Evolutionary conservation across 257 asterid genomes (phyloP).

Genomic region (Penstemon barbatus): DNA sequence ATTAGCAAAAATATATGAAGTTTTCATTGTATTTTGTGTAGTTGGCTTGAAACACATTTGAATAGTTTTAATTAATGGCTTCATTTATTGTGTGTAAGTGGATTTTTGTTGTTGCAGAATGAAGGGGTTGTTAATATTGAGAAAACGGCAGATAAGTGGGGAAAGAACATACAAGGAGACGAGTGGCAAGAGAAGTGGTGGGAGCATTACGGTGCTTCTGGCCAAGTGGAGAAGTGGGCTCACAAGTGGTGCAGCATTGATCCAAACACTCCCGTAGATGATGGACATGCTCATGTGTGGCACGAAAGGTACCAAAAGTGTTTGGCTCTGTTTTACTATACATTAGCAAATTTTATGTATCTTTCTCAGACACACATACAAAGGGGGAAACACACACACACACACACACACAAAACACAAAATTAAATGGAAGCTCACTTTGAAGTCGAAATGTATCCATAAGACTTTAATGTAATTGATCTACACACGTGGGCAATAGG

Average conservation of each 20-base stretch:
- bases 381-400: background rate
- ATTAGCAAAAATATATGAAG: too few species aligned
- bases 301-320: constrained; percentile 69
- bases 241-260: constrained; percentile 95
- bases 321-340: background rate
- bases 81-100: background rate
- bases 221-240: constrained; percentile 90
- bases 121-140: constrained; percentile 68
- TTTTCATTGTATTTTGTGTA: too few species aligned
- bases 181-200: constrained; percentile 99
- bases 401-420: background rate
- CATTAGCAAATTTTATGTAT: background rate
- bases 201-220: constrained; percentile 84
- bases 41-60: too few species aligned
- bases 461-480: too few species aligned
- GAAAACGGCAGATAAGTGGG: constrained; percentile 99
- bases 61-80: background rate
- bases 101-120: constrained; percentile 40
- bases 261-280: constrained; percentile 76
- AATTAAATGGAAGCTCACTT: background rate
- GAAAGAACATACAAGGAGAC: constrained; percentile 72
- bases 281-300: constrained; percentile 97
- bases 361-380: background rate
- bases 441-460: too few species aligned
- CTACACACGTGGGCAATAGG: too few species aligned